phyloP scores from a whole-genome alignment of 1,139 yeast genomes.

The Komagataea norvegica region DNA sequence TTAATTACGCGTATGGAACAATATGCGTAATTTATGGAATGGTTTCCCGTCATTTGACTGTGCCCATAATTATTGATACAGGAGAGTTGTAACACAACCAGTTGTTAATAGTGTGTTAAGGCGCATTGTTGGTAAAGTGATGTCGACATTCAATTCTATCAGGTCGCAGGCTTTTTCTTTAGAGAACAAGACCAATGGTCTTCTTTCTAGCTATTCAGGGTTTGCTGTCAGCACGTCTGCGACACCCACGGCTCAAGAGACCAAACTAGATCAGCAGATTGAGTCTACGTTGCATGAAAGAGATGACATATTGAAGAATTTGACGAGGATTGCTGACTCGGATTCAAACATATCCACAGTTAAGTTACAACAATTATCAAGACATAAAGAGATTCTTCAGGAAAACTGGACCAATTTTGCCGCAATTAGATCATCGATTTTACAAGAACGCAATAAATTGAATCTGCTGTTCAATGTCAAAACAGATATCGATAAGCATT shows the following conservation, averaged over 20 bases:
- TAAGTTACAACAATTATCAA: constrained; percentile 72
- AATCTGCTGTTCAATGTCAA: constrained; percentile 74
- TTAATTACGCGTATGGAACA: constrained; percentile 7
- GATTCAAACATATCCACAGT: constrained; percentile 62
- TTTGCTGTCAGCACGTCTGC: constrained; percentile 48
- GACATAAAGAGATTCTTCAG: constrained; percentile 72
- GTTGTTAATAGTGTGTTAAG: not conserved
- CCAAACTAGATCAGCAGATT: constrained; percentile 37
- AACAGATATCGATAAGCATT: constrained; percentile 51
- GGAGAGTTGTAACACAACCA: not conserved
- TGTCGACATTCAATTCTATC: constrained; percentile 36
- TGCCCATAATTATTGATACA: not conserved
- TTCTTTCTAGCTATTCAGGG: constrained; percentile 47
- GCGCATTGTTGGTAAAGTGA: too few relatives aligned
- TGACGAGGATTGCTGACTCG: constrained; percentile 47
- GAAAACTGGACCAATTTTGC: constrained; percentile 66
- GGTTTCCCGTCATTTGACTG: too few relatives aligned
- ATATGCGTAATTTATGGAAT: constrained; percentile 2
- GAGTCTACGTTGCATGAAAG: constrained; percentile 37
- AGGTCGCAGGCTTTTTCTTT: constrained; percentile 51
- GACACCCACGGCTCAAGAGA: constrained; percentile 45
- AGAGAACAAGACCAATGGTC: constrained; percentile 51
- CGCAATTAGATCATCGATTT: constrained; percentile 54
- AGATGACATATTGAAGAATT: constrained; percentile 37
- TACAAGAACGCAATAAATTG: constrained; percentile 70